Evolutionary conservation across 371 early-diverging fungal species (phyloP).

Genomic region (Apophysomyces elegans): DNA sequence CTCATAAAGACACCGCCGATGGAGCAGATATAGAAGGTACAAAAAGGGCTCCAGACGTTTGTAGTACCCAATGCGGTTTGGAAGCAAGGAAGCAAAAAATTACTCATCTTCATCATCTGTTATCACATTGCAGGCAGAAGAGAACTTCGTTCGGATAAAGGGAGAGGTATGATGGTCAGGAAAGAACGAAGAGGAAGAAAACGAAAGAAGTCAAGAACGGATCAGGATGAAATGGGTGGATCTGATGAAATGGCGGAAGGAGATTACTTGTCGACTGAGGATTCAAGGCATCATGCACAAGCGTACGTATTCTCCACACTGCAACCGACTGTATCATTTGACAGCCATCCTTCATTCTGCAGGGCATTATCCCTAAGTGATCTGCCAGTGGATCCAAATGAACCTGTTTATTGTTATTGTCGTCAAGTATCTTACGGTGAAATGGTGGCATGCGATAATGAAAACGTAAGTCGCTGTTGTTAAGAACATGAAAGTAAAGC

Average conservation of each 20-base stretch:
- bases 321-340: not conserved
- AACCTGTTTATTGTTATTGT: constrained; percentile 95
- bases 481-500: not conserved
- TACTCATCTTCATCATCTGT: no score
- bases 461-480: constrained; percentile 62
- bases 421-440: constrained; percentile 94
- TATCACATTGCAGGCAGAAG: no score
- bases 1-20: not conserved
- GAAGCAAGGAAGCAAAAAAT: no score
- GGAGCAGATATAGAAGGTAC: constrained; percentile 8
- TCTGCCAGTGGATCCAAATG: constrained; percentile 92
- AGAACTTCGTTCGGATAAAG: no score
- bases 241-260: constrained; percentile 14
- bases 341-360: not conserved
- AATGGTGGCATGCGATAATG: constrained; percentile 97
- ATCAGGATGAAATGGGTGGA: constrained; percentile 3
- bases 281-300: constrained; percentile 41
- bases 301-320: constrained; percentile 30
- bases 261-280: constrained; percentile 34
- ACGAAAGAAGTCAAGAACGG: constrained; percentile 15
- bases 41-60: not conserved
- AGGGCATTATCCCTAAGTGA: constrained; percentile 60
- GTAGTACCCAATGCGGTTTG: no score
- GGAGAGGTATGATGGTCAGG: not conserved
- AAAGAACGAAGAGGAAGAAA: constrained; percentile 5